phyloP scores from a whole-genome alignment of 2,329 filamentous ascomycete genomes.

The Aspergillus pseudotamarii region DNA sequence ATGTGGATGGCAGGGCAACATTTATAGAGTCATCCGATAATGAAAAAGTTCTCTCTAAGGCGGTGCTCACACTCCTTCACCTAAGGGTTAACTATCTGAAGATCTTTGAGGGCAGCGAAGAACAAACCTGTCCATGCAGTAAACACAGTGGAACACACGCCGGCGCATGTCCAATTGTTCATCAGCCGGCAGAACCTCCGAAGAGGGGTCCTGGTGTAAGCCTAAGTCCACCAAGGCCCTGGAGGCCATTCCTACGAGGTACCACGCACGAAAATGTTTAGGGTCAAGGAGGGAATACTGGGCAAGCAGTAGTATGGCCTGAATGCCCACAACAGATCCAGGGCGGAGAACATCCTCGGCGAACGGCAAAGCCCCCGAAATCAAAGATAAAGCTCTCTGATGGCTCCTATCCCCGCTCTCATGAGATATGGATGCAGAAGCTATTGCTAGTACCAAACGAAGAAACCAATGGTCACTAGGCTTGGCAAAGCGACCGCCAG shows the following conservation, averaged over 20 bases:
- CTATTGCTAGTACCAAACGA: conserved; percentile 86
- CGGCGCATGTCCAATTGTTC: conserved; percentile 75
- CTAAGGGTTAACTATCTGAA: background rate
- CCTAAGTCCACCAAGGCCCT: conserved; percentile 87
- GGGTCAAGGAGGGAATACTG: conserved; percentile 91
- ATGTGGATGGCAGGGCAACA: conserved; percentile 70
- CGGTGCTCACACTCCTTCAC: conserved; percentile 78
- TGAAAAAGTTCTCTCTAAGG: conserved; percentile 83
- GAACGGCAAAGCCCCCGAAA: conserved; percentile 70
- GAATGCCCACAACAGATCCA: conserved; percentile 81
- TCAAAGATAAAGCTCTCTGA: conserved; percentile 61
- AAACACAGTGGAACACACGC: conserved; percentile 86
- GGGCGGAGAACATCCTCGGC: conserved; percentile 83
- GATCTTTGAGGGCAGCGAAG: background rate
- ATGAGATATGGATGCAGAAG: conserved; percentile 73
- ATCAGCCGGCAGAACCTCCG: conserved; percentile 68
- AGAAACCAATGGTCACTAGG: conserved; percentile 80
- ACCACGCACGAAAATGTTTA: conserved; percentile 91
- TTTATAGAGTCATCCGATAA: conserved; percentile 88
- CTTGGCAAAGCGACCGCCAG: conserved; percentile 63
- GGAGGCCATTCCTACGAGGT: conserved; percentile 85
- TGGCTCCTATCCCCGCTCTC: conserved; percentile 65
- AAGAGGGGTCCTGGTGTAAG: conserved; percentile 86
- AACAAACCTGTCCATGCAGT: conserved; percentile 78
- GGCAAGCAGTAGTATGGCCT: conserved; percentile 81